A percentile compares a stretch with the other conserved stretches of the same genome.
Evolutionary conservation across 148 eudicot species (phyloP).

Genomic region (Talinum fruticosum): DNA sequence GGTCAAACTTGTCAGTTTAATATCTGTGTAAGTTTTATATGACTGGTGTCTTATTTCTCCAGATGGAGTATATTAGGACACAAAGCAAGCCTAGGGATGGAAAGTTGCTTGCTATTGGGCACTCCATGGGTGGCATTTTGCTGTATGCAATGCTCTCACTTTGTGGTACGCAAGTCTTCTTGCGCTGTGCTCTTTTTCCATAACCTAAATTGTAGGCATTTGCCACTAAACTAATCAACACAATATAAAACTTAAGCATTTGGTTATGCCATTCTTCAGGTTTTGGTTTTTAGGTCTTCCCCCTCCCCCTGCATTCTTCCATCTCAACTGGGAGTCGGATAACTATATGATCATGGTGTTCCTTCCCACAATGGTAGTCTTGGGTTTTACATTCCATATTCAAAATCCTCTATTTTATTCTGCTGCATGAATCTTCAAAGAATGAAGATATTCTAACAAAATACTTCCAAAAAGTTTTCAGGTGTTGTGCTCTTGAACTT

Average conservation of each 20-base stretch:
- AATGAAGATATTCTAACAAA: neutral
- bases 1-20: neutral
- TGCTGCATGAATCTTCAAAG: neutral
- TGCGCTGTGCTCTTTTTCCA: neutral
- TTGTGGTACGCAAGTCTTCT: conserved; percentile 32
- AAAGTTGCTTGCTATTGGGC: conserved; percentile 64
- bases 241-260: neutral
- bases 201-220: neutral
- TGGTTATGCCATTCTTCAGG: neutral
- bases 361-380: neutral
- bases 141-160: conserved; percentile 58
- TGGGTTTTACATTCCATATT: neutral
- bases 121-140: conserved; percentile 77
- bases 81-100: conserved; percentile 52
- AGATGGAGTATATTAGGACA: conserved; percentile 55
- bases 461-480: neutral
- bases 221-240: neutral
- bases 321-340: neutral
- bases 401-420: neutral
- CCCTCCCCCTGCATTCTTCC: too few species aligned
- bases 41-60: neutral
- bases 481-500: neutral
- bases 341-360: neutral
- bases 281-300: too few species aligned
- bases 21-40: neutral